phyloP scores from a whole-genome alignment of 164 flowering plant species.

The Tinospora cordifolia region DNA sequence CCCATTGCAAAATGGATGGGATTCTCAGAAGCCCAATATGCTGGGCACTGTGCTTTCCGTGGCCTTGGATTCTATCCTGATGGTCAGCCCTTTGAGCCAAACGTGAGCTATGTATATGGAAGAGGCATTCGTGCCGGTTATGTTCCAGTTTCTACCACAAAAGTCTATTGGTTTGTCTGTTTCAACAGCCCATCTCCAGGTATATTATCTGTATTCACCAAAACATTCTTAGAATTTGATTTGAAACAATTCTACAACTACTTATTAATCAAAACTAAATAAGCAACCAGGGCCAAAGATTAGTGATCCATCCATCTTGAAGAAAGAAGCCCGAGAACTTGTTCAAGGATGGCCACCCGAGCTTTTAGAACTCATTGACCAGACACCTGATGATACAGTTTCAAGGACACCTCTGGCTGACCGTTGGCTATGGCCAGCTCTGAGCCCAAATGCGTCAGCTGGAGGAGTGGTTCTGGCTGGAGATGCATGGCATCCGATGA shows the following conservation, averaged over 20 bases:
- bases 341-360: constrained; percentile 58
- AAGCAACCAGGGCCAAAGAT: constrained; percentile 58
- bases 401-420: constrained; percentile 61
- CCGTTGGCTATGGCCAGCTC: constrained; percentile 79
- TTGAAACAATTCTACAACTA: no score
- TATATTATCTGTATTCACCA: constrained; percentile 15
- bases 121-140: constrained; percentile 76
- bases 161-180: constrained; percentile 94
- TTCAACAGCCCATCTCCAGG: constrained; percentile 82
- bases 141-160: constrained; percentile 77
- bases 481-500: constrained; percentile 99
- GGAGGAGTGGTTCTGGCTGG: constrained; percentile 70
- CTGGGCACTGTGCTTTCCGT: constrained; percentile 81
- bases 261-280: no score
- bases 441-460: constrained; percentile 54
- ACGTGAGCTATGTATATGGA: constrained; percentile 63
- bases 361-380: constrained; percentile 40
- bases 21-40: constrained; percentile 67
- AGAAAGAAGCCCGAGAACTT: constrained; percentile 47
- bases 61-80: constrained; percentile 67
- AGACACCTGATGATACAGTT: constrained; percentile 67
- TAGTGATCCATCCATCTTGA: constrained; percentile 48
- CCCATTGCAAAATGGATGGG: constrained; percentile 93
- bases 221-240: no score
- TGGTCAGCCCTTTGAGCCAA: constrained; percentile 67